Conservation (phyloP, 2,329 filamentous ascomycete species). For the Oidium heveae region DNA sequence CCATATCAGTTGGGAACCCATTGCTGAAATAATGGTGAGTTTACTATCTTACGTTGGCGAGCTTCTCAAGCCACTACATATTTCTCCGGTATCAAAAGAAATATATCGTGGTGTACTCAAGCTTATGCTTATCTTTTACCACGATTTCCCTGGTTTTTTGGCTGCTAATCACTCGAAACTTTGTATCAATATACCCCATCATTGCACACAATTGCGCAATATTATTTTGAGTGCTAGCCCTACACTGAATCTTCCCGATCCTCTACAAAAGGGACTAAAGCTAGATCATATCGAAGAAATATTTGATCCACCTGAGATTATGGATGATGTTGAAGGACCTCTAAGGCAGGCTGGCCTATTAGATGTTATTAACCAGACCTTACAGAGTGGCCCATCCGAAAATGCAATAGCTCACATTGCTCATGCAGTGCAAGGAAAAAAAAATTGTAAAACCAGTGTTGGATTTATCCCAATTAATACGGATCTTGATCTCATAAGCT, state of each 20-base stretch:
- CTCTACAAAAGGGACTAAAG: conserved; percentile 47
- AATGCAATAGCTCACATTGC: conserved; percentile 55
- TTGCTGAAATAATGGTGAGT: conserved; percentile 46
- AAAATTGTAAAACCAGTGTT: conserved; percentile 30
- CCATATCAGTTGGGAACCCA: conserved; percentile 49
- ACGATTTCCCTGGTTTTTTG: conserved; percentile 86
- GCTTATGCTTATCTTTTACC: conserved; percentile 62
- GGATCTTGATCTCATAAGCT: conserved; percentile 49
- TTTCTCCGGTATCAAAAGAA: conserved; percentile 47
- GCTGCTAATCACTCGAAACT: conserved; percentile 67
- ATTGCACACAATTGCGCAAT: conserved; percentile 73
- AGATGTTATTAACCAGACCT: conserved; percentile 31
- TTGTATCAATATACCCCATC: conserved; percentile 54
- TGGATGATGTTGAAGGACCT: conserved; percentile 28
- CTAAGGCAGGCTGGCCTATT: conserved; percentile 30
- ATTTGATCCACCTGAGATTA: conserved; percentile 37
- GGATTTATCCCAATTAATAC: conserved; percentile 42
- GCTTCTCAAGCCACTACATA: conserved; percentile 47
- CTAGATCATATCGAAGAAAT: conserved; percentile 55
- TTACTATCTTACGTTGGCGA: conserved; percentile 53
- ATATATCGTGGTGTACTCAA: conserved; percentile 68
- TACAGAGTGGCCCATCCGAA: conserved; percentile 36
- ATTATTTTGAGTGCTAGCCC: conserved; percentile 53
- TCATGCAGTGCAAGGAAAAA: conserved; percentile 38
- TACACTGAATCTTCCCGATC: conserved; percentile 47